Conservation (phyloP, 495 filamentous ascomycete species). For the Aspergillus campestris region DNA sequence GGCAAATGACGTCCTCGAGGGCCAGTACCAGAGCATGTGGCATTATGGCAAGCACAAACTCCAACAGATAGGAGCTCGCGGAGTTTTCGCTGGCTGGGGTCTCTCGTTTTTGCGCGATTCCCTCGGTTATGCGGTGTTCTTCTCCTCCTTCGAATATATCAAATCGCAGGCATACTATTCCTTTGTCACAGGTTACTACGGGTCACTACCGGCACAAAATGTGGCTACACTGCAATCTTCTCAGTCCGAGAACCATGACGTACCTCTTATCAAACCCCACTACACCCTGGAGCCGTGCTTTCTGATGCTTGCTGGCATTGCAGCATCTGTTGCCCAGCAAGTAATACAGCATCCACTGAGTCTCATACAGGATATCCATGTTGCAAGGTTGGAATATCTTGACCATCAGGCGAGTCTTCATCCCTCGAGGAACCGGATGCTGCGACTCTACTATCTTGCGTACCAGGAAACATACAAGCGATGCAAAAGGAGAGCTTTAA, state of each 20-base stretch:
- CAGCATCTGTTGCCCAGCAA: conserved; percentile 71
- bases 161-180: conserved; percentile 80
- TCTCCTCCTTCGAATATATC: conserved; percentile 76
- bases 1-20: conserved; percentile 57
- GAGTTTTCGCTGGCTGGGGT: conserved; percentile 75
- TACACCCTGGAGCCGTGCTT: conserved; percentile 80
- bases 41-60: conserved; percentile 66
- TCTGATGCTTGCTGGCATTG: conserved; percentile 65
- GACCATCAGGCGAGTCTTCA: conserved; percentile 54
- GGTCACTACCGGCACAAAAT: conserved; percentile 34
- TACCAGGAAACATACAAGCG: conserved; percentile 70
- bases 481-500: conserved; percentile 52
- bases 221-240: conserved; percentile 18
- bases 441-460: conserved; percentile 60
- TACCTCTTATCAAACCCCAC: conserved; percentile 64
- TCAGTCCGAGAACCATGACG: conserved; percentile 22
- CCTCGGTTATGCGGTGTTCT: conserved; percentile 75
- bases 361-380: conserved; percentile 68
- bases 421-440: conserved; percentile 39
- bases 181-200: conserved; percentile 73
- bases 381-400: conserved; percentile 67
- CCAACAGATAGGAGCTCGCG: conserved; percentile 66
- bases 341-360: conserved; percentile 69
- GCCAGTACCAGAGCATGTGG: conserved; percentile 74
- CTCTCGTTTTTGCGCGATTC: conserved; percentile 75